Conservation (phyloP, 2,329 filamentous ascomycete genomes). For the Dactylonectria estremocensis region DNA sequence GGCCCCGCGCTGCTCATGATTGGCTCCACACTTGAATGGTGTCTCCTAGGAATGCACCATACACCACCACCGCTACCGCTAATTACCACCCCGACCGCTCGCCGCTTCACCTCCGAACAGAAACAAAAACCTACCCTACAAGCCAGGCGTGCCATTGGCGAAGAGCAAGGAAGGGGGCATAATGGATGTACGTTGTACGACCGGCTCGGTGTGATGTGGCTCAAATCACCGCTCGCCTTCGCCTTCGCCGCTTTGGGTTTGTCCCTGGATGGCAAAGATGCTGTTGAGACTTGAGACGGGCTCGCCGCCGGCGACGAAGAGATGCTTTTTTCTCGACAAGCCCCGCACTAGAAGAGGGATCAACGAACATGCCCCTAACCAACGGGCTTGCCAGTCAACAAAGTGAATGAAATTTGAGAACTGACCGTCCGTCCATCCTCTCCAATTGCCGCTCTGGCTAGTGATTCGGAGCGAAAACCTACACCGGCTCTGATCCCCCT, state of each 20-base stretch:
- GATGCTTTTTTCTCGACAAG: background rate
- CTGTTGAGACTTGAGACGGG: background rate
- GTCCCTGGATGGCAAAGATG: background rate
- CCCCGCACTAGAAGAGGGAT: background rate
- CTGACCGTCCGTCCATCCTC: slow-evolving; percentile 10
- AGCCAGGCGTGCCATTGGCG: slow-evolving; percentile 4
- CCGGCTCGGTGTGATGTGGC: slow-evolving; percentile 31
- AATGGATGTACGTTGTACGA: slow-evolving; percentile 25
- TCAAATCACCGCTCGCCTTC: slow-evolving; percentile 22
- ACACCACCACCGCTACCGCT: slow-evolving; percentile 14
- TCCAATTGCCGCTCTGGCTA: slow-evolving; percentile 19
- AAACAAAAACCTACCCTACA: slow-evolving; percentile 14
- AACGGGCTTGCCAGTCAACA: no score
- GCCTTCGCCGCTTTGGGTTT: slow-evolving; percentile 7
- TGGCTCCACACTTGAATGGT: slow-evolving; percentile 28
- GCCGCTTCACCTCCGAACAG: background rate
- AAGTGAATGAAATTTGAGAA: background rate
- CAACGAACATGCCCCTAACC: slow-evolving; percentile 2
- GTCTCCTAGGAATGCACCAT: slow-evolving; percentile 18
- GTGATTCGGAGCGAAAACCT: background rate
- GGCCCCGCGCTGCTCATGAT: slow-evolving; percentile 40
- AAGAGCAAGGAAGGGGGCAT: slow-evolving; percentile 3
- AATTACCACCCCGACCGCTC: slow-evolving; percentile 4
- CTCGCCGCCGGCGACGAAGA: background rate
- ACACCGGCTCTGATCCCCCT: background rate